Conservation (phyloP, 305 asterid species). For the Fraxinus latifolia region DNA sequence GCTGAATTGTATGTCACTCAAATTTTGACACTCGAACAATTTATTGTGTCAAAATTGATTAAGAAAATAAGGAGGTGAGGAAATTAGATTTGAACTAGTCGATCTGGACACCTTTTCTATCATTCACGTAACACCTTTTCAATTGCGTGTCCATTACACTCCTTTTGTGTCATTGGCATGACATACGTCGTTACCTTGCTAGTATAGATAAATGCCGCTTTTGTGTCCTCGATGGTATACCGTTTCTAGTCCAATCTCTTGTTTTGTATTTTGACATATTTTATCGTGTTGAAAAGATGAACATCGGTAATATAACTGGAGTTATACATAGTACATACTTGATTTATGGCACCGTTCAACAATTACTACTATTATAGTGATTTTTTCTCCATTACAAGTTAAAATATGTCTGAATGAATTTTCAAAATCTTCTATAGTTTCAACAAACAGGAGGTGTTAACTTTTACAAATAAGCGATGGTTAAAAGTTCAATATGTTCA, state of each 20-base stretch:
- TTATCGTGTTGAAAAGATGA: neutral
- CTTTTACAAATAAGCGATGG: neutral
- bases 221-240: neutral
- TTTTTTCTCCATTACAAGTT: neutral
- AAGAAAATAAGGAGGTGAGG: neutral
- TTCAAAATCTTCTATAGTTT: neutral
- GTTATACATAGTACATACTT: neutral
- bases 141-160: neutral
- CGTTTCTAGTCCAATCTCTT: neutral
- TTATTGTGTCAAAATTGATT: neutral
- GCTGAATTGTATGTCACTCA: neutral
- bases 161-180: neutral
- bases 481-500: neutral
- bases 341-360: neutral
- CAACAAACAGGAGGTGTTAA: neutral
- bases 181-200: neutral
- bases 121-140: neutral
- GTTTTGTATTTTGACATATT: neutral
- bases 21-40: neutral
- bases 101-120: neutral
- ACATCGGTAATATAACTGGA: neutral
- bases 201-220: neutral
- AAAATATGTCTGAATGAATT: neutral
- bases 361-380: neutral
- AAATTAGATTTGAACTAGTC: neutral